Percentiles rank a stretch among this genome's conserved stretches.
Evolutionary conservation across 2,329 filamentous ascomycete species (phyloP).

Genomic region (Fusarium sp.): DNA sequence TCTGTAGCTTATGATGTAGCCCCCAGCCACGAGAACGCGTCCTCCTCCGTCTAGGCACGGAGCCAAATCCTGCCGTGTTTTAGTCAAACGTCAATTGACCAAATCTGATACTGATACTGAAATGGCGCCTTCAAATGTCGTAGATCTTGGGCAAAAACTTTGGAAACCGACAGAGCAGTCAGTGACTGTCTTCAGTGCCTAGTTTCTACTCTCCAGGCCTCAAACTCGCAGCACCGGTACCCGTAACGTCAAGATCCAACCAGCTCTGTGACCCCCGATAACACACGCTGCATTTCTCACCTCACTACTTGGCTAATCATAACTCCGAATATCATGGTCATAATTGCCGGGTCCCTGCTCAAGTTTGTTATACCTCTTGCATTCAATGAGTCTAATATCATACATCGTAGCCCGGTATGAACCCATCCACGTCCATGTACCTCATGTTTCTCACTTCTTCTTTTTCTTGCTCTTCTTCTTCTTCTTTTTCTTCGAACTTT

Average conservation of each 20-base stretch:
- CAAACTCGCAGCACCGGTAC: background rate
- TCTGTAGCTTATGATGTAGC: background rate
- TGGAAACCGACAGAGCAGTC: background rate
- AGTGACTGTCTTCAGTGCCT: background rate
- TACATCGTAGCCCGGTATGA: background rate
- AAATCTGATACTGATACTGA: background rate
- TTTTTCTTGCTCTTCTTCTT: constrained; percentile 30
- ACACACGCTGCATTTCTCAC: background rate
- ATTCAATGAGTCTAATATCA: background rate
- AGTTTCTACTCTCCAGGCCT: background rate
- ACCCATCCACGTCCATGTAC: background rate
- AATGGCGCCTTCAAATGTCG: background rate
- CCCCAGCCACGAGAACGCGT: background rate
- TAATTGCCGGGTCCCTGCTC: background rate
- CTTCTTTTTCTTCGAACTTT: constrained; percentile 24
- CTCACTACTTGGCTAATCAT: background rate
- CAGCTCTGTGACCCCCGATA: background rate
- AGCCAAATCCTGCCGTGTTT: background rate
- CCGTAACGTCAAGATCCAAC: background rate
- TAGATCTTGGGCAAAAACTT: background rate
- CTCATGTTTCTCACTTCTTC: constrained; percentile 1
- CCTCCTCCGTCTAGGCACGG: background rate
- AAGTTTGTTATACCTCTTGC: background rate
- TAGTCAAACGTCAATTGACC: background rate
- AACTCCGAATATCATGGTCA: background rate